Evolutionary conservation across 345 rosid species (phyloP).

Genomic region (Hibiscus tridactylites): DNA sequence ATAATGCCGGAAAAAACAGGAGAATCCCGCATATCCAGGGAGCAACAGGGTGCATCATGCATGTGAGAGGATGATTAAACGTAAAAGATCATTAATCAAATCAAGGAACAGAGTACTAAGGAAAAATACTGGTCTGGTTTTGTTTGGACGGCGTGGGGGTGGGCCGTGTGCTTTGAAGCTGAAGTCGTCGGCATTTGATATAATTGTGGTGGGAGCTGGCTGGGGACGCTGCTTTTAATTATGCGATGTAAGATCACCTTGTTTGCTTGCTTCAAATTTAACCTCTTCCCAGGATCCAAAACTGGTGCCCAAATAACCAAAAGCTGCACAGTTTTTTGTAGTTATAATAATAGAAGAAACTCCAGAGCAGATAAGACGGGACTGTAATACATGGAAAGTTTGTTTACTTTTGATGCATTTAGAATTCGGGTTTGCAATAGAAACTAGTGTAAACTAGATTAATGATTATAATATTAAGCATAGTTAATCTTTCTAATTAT

Average conservation of each 20-base stretch:
- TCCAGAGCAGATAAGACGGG: no score
- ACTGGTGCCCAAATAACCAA: background rate
- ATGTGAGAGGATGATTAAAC: background rate
- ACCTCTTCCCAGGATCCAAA: background rate
- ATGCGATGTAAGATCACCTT: background rate
- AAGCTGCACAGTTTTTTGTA: no score
- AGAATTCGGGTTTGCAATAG: no score
- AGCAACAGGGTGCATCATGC: background rate
- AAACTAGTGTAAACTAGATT: no score
- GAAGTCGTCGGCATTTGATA: background rate
- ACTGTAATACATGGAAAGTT: no score
- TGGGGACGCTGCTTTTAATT: background rate
- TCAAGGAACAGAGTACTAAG: background rate
- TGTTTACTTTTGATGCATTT: no score
- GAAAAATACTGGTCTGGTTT: background rate
- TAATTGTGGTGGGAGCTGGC: background rate
- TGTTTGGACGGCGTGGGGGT: background rate
- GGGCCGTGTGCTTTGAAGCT: background rate
- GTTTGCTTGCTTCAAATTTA: background rate
- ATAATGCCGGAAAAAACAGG: background rate
- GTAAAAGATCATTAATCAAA: constrained; percentile 4
- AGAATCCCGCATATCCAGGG: constrained; percentile 9
- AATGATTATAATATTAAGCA: no score
- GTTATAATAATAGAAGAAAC: no score
- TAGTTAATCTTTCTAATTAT: no score